Evolutionary conservation across 176 grass and related monocot species (phyloP).

Genomic region (Areca catechu): DNA sequence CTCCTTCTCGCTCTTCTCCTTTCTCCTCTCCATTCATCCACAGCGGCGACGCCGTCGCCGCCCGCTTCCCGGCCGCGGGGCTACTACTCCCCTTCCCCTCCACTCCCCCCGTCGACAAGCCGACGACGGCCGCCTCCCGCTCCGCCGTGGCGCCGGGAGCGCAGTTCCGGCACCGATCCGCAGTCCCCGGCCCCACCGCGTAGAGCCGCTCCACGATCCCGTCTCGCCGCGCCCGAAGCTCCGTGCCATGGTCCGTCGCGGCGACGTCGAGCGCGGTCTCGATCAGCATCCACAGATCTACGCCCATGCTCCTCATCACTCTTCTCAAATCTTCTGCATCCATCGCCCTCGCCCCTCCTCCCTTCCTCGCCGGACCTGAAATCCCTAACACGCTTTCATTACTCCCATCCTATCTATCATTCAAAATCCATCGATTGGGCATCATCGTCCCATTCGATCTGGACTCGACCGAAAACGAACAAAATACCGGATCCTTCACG

Average conservation of each 20-base stretch:
- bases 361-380: not conserved
- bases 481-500: too few relatives aligned
- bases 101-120: too few relatives aligned
- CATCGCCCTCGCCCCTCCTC: slow-evolving; percentile 20
- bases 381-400: too few relatives aligned
- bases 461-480: too few relatives aligned
- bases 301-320: slow-evolving; percentile 33
- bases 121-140: not conserved
- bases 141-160: not conserved
- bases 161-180: slow-evolving; percentile 36
- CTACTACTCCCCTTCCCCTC: slow-evolving; percentile 3
- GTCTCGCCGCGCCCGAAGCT: slow-evolving; percentile 64
- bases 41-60: slow-evolving; percentile 17
- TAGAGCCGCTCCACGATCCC: slow-evolving; percentile 66
- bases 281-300: slow-evolving; percentile 65
- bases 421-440: too few relatives aligned
- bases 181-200: not conserved
- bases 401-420: too few relatives aligned
- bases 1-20: not conserved
- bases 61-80: slow-evolving; percentile 11
- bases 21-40: slow-evolving; percentile 4
- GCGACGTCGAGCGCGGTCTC: slow-evolving; percentile 49
- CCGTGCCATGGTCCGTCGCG: slow-evolving; percentile 35
- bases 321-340: slow-evolving; percentile 40
- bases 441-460: too few relatives aligned